Conservation (phyloP, 352 stramenopile species). For the Phytophthora pinifolia region DNA sequence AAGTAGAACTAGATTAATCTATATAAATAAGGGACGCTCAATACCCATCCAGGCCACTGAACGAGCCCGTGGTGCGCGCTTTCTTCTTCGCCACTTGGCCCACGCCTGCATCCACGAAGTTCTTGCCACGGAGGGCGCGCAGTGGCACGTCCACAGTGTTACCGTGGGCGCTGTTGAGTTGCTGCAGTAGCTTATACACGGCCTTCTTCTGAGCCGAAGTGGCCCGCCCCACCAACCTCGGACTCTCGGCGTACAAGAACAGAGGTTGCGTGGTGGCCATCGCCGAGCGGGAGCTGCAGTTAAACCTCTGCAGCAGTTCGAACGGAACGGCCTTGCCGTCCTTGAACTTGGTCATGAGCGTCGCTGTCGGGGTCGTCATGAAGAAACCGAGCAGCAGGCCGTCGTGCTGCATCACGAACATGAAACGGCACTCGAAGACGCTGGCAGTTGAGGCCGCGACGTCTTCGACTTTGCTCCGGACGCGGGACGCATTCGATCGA, state of each 20-base stretch:
- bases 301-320: constrained; percentile 53
- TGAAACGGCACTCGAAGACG: constrained; percentile 56
- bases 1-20: no score
- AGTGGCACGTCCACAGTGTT: constrained; percentile 57
- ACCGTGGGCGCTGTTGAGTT: constrained; percentile 54
- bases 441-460: constrained; percentile 12
- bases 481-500: constrained; percentile 20
- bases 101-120: constrained; percentile 59
- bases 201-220: constrained; percentile 45
- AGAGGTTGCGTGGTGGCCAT: constrained; percentile 26
- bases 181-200: constrained; percentile 51
- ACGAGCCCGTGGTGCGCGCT: constrained; percentile 22
- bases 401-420: constrained; percentile 70
- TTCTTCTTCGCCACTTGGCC: constrained; percentile 62
- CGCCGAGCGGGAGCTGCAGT: constrained; percentile 33
- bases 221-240: constrained; percentile 49
- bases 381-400: constrained; percentile 65
- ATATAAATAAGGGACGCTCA: no score
- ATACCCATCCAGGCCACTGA: constrained; percentile 42
- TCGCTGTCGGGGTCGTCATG: constrained; percentile 50
- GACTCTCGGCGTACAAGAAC: constrained; percentile 71
- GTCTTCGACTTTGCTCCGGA: constrained; percentile 13
- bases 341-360: constrained; percentile 54
- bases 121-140: constrained; percentile 59
- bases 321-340: constrained; percentile 45